Base-by-base conservation (phyloP, 345 rosid species). In the Eutrema heterophyllum region DNA sequence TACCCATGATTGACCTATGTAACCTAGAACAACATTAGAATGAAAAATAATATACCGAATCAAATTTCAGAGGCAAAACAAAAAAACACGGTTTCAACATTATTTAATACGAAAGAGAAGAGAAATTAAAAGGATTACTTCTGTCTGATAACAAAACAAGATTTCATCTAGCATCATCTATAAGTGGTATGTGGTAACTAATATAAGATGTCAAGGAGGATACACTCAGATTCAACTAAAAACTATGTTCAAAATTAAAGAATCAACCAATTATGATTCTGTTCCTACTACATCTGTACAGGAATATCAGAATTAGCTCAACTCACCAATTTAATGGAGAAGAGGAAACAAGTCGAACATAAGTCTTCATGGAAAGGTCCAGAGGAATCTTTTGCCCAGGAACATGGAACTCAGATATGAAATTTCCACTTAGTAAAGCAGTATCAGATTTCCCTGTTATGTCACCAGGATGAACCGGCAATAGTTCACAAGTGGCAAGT, bases 291-390 rank as follows among this genome's bases (percentile, higher is more conserved):
- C 36, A 46, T 21, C 11, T 41, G 50, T 12, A 60, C 21, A 62
- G 7, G 13, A 68, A 33, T 55, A 32, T 44, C 15, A 72, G 7
- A 77, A 55, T 39, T 54, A 70, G 50, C 38, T 45, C 13, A 38
- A 76, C 87, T 85, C 71, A 92, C 99, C 96, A 80, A 81, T 81
- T 90, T 48, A 83, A 75, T 6, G 98, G 83, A 65, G 84, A 85
- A 50, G 88, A 78, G 74, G 87, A 83, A 58, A 83, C 80, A 75
- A 95, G 75, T 38, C 85, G 83, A 78, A 86, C 78, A 70, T 64
- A 81, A 29, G 92, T 92, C 85, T 95, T 95, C 90, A 95, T 52
- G 74, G 98, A 88, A 70, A 90, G 83, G 80, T 95, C 99, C 43
- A 92, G 79, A 53, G 99, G 99, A 77, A 82, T 84, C 78, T 82